Base-by-base conservation (phyloP, 352 stramenopile genomes). In the Phytopythium sindhum region DNA sequence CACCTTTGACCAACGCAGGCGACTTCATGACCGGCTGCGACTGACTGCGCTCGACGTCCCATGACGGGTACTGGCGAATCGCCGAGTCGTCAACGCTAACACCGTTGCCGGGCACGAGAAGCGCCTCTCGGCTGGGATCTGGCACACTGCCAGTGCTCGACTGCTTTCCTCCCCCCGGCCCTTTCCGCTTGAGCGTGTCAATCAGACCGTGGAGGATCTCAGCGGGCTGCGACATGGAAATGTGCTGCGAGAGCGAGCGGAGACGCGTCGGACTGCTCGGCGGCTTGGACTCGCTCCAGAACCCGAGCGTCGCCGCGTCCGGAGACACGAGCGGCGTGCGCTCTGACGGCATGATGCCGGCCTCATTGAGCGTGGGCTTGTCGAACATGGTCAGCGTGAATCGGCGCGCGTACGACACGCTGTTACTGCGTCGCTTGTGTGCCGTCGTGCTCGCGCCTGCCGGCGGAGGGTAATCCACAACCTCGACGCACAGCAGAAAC, bases 201-300 rank as follows among this genome's bases (percentile, higher is more conserved):
- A 95, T 70, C 5, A 95, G 37, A 29, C 84, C 86, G 48, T 86
- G 83, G 28, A 92, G 56, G 2, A 95, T 65, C 53, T 92, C 83
- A 15, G 44, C 57, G 0, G 84, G 81, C 56, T 91, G 83, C 3
- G 72, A 68, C 55, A 91, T 89, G 60, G 80, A 86, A 48, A 93
- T 74, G 39, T 89, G 81, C 57, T 92, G 81, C n/a, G 83, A 92
- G 51, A 92, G 76, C 10, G 80, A 89, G 37, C 84, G 81, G 37
- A 86, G 72, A 37, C 84, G 84, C 33, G 53, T 59, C 35, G 84
- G 84, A 50, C 81, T 92, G 33, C 58, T 70, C 17, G 65, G 53
- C 28, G 77, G 81, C 41, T 88, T 86, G 11, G 80, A 84, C 52
- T 92, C 81, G 53, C 86, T 95, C 86, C 86, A 95, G 61, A 95